Conservation (phyloP, 2,329 filamentous ascomycete species). For the Cladosporium sp. region DNA sequence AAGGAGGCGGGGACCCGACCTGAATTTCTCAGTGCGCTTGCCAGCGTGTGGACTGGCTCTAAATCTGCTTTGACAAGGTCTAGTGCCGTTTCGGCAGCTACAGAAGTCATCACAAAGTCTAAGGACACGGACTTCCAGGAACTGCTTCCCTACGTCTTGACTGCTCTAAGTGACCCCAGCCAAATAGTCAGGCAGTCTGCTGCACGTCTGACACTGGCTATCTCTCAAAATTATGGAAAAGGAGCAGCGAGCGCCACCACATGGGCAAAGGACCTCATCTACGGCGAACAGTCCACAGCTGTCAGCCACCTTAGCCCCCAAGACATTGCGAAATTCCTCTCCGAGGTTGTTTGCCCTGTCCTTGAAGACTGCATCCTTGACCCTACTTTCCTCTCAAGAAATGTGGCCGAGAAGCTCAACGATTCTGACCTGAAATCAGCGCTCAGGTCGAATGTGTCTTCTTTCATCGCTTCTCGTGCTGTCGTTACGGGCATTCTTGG, state of each 20-base stretch:
- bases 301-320: conserved; percentile 54
- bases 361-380: conserved; percentile 86
- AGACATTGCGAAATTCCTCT: conserved; percentile 55
- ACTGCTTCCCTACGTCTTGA: conserved; percentile 73
- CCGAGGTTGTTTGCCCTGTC: conserved; percentile 62
- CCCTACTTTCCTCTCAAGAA: conserved; percentile 59
- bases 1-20: conserved; percentile 13
- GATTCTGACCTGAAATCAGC: conserved; percentile 55
- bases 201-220: not conserved
- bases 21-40: conserved; percentile 17
- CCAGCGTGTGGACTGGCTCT: conserved; percentile 15
- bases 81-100: not conserved
- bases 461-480: conserved; percentile 68
- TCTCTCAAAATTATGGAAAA: conserved; percentile 8
- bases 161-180: conserved; percentile 47
- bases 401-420: conserved; percentile 57
- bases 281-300: conserved; percentile 40
- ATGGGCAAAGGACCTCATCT: conserved; percentile 59
- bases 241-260: conserved; percentile 28
- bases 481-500: conserved; percentile 60
- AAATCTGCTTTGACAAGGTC: conserved; percentile 1
- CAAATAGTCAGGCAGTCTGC: conserved; percentile 49
- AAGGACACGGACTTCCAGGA: conserved; percentile 57
- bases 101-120: not conserved
- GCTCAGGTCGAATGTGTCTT: conserved; percentile 58